Base-by-base conservation (phyloP, 116 monocot genomes). In the Trichopus zeylanicus region DNA sequence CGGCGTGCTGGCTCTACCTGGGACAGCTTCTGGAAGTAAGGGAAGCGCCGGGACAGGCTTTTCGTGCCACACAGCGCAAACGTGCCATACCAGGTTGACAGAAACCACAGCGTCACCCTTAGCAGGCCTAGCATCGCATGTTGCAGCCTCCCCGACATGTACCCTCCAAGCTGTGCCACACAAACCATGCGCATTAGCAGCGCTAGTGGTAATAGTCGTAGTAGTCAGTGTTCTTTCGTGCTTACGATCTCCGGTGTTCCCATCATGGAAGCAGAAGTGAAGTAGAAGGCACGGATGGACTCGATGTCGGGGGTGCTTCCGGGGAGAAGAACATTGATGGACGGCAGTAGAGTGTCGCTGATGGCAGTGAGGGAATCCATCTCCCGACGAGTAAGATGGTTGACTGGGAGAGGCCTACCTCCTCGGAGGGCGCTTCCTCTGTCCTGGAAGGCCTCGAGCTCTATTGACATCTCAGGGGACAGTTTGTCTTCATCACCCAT, bases 21-120 rank as follows among this genome's bases (percentile, higher is more conserved):
- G 13, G 75, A 46, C 31, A 88, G 77, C 20, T 59, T 73, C 35
- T 61, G 73, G 53, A 93, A 65, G 65, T 59, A 79, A 10, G 78
- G 78, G 55, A 69, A 73, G 3, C 26, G 18, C 18, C 46, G 11
- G 8, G 78, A 68, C 31, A 79, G 28, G 60, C 65, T 61, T 56
- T 26, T 55, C 16, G 22, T 37, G 18, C 78, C 78, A 48, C 78
- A 73, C 1, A 79, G 2, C 11, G 65, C 0, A 13, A 79, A 79
- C 0, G 78, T 69, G 22, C 78, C 78, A 37, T 61, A 79, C 78
- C 78, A 79, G 0, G 78, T 73, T n/a, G 78, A 79, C 26, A 79
- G 37, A 16, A 76, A 26, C 73, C 76, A 81, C 59, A 81, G 35
- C 5, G 56, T 37, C 29, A 62, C 0, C 26, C 76, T 72, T 4